phyloP scores from a whole-genome alignment of 371 early-diverging fungal genomes.

The Funneliformis caledonium region DNA sequence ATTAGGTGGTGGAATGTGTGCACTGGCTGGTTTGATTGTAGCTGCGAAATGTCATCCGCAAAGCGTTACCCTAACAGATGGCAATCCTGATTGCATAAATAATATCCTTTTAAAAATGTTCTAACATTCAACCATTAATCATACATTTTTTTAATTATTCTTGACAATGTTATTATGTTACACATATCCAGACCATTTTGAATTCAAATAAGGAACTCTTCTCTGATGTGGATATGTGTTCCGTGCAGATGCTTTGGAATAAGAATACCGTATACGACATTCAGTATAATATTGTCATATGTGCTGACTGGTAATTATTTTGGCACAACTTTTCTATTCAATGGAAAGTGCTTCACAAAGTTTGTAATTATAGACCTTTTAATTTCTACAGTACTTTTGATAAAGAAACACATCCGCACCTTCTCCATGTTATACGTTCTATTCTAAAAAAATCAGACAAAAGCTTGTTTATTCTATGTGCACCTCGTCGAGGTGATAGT shows the following conservation, averaged over 20 bases:
- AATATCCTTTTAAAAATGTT: constrained; percentile 22
- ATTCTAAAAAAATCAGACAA: not conserved
- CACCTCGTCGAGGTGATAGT: constrained; percentile 7
- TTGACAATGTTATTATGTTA: not conserved
- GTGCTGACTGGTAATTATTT: constrained; percentile 11
- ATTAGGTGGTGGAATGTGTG: constrained; percentile 23
- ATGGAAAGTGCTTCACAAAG: not conserved
- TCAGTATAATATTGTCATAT: constrained; percentile 2
- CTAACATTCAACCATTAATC: not conserved
- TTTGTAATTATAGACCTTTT: not conserved
- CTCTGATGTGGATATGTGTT: not conserved
- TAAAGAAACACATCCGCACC: constrained; percentile 6
- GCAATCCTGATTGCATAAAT: constrained; percentile 9
- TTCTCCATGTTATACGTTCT: constrained; percentile 8
- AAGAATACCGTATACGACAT: not conserved
- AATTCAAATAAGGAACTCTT: not conserved
- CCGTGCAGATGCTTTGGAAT: constrained; percentile 16
- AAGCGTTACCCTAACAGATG: constrained; percentile 11
- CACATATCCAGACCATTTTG: constrained; percentile 19
- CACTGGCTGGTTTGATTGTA: constrained; percentile 7
- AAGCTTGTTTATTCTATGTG: constrained; percentile 22
- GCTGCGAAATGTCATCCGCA: constrained; percentile 13
- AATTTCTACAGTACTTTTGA: constrained; percentile 4
- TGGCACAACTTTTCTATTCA: not conserved
- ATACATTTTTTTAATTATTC: not conserved